phyloP scores from a whole-genome alignment of 768 basidiomycete genomes.

The Suillus sp. region DNA sequence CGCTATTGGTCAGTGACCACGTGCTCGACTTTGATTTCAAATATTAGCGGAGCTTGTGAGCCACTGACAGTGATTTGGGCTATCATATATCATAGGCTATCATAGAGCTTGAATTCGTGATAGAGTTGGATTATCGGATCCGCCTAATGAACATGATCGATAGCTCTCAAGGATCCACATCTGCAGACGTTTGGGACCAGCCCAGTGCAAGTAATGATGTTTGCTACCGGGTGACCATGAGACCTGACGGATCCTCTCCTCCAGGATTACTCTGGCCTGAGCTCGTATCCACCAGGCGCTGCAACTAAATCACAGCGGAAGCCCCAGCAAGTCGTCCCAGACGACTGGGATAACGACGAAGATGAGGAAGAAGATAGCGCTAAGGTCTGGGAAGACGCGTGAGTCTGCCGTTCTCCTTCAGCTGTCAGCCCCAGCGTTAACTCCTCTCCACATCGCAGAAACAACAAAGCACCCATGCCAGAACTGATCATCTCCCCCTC shows the following conservation, averaged over 20 bases:
- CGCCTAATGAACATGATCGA: slow-evolving; percentile 2
- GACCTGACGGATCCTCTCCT: background rate
- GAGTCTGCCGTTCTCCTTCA: slow-evolving; percentile 32
- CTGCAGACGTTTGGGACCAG: slow-evolving; percentile 17
- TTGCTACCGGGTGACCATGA: background rate
- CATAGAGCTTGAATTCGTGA: slow-evolving; percentile 1
- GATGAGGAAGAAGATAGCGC: slow-evolving; percentile 46
- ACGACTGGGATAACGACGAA: slow-evolving; percentile 65
- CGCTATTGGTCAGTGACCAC: too few relatives aligned
- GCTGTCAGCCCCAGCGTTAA: slow-evolving; percentile 2
- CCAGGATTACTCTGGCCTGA: slow-evolving; percentile 9
- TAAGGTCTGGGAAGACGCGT: slow-evolving; percentile 74
- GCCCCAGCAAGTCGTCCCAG: slow-evolving; percentile 31
- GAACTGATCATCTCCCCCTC: slow-evolving; percentile 50
- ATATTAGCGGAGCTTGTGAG: background rate
- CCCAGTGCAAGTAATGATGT: slow-evolving; percentile 7
- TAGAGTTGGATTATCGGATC: background rate
- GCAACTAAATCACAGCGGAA: slow-evolving; percentile 10
- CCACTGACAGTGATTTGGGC: background rate
- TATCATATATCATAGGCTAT: background rate
- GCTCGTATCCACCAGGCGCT: background rate
- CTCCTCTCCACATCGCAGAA: slow-evolving; percentile 40
- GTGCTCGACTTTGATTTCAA: background rate
- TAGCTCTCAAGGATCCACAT: slow-evolving; percentile 8
- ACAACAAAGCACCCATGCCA: slow-evolving; percentile 68